Evolutionary conservation across 2,329 filamentous ascomycete species (phyloP).

Genomic region (Chaetothyriales sp.): DNA sequence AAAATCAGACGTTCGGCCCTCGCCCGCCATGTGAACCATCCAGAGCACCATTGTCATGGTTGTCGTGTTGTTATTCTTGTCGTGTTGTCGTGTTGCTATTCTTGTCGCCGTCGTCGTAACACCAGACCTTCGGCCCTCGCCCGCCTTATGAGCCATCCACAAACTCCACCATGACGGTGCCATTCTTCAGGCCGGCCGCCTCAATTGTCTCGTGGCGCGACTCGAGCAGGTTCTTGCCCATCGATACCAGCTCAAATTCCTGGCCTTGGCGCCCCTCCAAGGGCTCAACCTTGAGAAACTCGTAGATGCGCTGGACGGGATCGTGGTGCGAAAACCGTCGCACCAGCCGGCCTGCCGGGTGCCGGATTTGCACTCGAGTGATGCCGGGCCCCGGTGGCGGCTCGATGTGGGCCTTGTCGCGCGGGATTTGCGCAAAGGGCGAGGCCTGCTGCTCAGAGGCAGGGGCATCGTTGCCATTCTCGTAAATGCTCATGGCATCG

Average conservation of each 20-base stretch:
- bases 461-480: slow-evolving; percentile 24
- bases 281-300: slow-evolving; percentile 88
- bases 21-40: no score
- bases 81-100: no score
- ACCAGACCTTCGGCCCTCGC: background rate
- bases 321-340: slow-evolving; percentile 70
- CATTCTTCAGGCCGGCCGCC: slow-evolving; percentile 77
- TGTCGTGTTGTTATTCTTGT: no score
- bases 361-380: slow-evolving; percentile 85
- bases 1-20: no score
- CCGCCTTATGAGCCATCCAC: slow-evolving; percentile 40
- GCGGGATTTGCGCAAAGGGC: slow-evolving; percentile 58
- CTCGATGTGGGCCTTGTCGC: slow-evolving; percentile 60
- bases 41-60: no score
- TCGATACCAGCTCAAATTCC: slow-evolving; percentile 74
- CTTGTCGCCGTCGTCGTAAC: background rate
- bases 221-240: slow-evolving; percentile 76
- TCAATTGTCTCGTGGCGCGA: slow-evolving; percentile 59
- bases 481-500: slow-evolving; percentile 26
- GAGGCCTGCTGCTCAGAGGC: slow-evolving; percentile 18
- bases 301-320: slow-evolving; percentile 69
- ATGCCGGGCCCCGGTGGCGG: slow-evolving; percentile 58
- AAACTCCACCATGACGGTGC: slow-evolving; percentile 91
- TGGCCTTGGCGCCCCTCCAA: slow-evolving; percentile 64
- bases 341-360: slow-evolving; percentile 72